phyloP scores from a whole-genome alignment of 1,284 basidiomycete genomes.

The Ceratobasidium sp. region DNA sequence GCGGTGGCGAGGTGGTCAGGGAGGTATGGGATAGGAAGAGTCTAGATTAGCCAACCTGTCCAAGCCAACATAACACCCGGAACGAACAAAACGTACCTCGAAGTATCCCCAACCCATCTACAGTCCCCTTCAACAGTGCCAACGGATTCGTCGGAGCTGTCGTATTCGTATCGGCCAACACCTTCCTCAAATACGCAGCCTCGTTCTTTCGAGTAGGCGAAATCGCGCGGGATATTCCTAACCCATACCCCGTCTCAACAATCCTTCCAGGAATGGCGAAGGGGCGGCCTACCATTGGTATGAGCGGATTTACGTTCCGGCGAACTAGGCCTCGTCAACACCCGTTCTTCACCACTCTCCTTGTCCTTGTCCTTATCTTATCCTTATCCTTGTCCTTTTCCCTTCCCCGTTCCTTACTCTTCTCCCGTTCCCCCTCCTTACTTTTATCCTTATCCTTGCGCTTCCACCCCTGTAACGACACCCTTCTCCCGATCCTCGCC shows the following conservation, averaged over 20 bases:
- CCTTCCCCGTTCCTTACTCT: conserved; percentile 21
- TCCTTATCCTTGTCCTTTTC: conserved; percentile 16
- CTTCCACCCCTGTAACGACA: conserved; percentile 39
- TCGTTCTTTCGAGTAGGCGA: conserved; percentile 50
- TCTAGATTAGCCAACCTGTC: neutral
- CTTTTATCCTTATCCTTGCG: conserved; percentile 31
- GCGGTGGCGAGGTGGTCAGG: no score
- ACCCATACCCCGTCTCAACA: neutral
- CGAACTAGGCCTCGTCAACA: neutral
- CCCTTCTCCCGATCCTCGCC: conserved; percentile 15
- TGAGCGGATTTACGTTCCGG: no score
- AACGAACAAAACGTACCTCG: neutral
- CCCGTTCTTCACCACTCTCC: neutral
- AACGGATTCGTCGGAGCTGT: conserved; percentile 25
- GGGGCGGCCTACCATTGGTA: no score
- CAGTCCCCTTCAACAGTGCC: conserved; percentile 23
- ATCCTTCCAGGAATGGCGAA: no score
- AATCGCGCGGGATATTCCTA: conserved; percentile 25
- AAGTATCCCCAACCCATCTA: conserved; percentile 21
- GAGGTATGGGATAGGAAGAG: no score
- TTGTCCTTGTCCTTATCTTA: conserved; percentile 1
- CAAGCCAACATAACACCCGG: no score
- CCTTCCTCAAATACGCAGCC: conserved; percentile 64
- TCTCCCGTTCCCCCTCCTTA: conserved; percentile 13
- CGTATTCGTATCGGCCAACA: conserved; percentile 61